These are phyloP conservation scores for Alternaria ethzedia DNA, from an alignment of 2,329 filamentous ascomycete species.

Conservation along the genomic window DNA sequence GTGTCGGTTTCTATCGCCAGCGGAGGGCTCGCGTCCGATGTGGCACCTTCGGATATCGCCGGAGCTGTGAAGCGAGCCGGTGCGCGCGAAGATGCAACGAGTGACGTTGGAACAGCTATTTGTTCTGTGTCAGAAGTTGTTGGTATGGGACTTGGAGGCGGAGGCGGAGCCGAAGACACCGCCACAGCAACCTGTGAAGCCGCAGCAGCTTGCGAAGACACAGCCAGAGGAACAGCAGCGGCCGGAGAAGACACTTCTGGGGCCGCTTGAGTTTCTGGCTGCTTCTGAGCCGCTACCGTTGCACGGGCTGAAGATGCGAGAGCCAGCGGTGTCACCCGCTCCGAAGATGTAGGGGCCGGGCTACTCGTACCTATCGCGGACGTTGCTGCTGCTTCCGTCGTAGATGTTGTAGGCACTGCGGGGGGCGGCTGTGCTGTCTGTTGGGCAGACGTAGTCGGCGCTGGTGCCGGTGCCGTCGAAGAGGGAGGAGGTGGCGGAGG, in stretches of 20 bases:
- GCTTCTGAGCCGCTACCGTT: conserved; percentile 2
- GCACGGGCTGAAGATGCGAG: conserved; percentile 26
- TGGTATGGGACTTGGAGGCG: conserved; percentile 25
- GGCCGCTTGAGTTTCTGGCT: background rate
- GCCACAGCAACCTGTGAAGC: conserved; percentile 15
- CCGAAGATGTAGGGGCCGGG: conserved; percentile 34
- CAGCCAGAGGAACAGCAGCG: background rate
- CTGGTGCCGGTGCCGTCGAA: conserved; percentile 19
- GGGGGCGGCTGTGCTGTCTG: conserved; percentile 17
- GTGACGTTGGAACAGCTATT: conserved; percentile 33
- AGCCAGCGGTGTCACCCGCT: conserved; percentile 28
- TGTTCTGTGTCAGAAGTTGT: conserved; percentile 40
- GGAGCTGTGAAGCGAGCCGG: conserved; percentile 14
- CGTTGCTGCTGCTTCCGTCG: conserved; percentile 34
- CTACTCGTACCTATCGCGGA: conserved; percentile 45
- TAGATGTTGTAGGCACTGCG: conserved; percentile 29
- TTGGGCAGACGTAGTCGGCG: conserved; percentile 21
- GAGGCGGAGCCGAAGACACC: conserved; percentile 15
- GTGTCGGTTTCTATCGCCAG: conserved; percentile 14
- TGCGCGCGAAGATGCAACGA: conserved; percentile 8
- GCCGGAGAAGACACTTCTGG: background rate
- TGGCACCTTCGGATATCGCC: conserved; percentile 18
- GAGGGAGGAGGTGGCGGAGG: conserved; percentile 23
- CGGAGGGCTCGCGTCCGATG: conserved; percentile 20
- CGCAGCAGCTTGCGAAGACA: conserved; percentile 2